Conservation (phyloP, 2,329 filamentous ascomycete genomes). For the Aspergillus proliferans region DNA sequence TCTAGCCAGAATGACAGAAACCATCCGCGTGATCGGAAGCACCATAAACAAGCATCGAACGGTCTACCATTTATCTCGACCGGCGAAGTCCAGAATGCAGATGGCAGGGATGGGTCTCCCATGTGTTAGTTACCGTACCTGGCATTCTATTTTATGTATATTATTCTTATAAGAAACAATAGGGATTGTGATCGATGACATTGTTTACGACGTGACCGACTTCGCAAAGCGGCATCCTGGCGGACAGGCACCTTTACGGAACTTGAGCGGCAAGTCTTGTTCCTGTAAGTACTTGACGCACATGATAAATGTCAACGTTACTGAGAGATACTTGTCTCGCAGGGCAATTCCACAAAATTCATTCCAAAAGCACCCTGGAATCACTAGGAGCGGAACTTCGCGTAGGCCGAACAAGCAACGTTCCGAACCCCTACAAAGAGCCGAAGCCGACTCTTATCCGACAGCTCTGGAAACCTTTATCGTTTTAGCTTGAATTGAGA, state of each 20-base stretch:
- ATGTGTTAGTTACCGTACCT: neutral
- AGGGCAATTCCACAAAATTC: conserved; percentile 1
- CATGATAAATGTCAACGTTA: neutral
- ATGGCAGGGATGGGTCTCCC: neutral
- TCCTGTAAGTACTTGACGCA: neutral
- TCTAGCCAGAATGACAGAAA: neutral
- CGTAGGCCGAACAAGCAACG: neutral
- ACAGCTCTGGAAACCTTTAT: neutral
- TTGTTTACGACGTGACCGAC: conserved; percentile 1
- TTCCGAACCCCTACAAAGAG: neutral
- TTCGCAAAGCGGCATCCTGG: neutral
- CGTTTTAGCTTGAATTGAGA: neutral
- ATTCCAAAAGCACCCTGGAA: neutral
- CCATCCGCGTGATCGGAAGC: neutral
- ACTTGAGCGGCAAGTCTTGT: neutral
- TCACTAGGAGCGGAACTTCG: neutral
- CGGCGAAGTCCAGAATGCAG: neutral
- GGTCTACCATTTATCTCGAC: neutral
- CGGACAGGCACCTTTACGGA: neutral
- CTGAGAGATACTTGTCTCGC: neutral
- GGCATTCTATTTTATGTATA: too few relatives aligned
- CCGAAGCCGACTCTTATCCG: neutral
- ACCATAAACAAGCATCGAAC: neutral
- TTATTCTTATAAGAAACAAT: too few relatives aligned
- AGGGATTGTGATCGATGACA: conserved; percentile 1